Evolutionary conservation across 192 early-diverging fungal species (phyloP), one percentile per base, ranked within the genome.

Genomic region (Entomortierella chlamydospora): DNA sequence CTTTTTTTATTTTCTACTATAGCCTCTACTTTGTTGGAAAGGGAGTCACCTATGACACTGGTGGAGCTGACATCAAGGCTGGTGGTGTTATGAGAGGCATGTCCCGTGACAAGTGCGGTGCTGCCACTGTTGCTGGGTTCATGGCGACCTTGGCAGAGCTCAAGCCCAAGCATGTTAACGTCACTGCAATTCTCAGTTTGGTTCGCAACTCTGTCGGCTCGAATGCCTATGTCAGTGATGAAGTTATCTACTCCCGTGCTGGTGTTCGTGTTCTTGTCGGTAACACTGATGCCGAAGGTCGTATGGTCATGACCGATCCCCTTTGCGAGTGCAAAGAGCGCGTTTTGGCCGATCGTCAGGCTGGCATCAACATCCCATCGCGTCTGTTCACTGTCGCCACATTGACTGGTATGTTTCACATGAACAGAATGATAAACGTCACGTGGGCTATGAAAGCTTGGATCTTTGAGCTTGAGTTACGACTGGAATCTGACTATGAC

Each of bases 71-170:
- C 74, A 88, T 96, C 68, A 96, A 96, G 83, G 83, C 87, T 55
- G 89, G 90, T 55, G 94, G 93, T 51, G 72, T 86, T 34, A 95
- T 95, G 94, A 86, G 95, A 33, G 92, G 86, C 45, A 96, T 96
- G 95, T 93, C 92, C 47, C 89, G 94, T 74, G 95, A 96, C 83
- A 96, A 96, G 83, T 91, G 94, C 47, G 95, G 95, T 66, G 95
- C 95, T 28, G 90, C 93, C 25, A 86, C 90, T 9, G 89, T 90
- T 34, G 94, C 94, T 30, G 95, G 95, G 49, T 94, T 96, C 83
- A 83, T 93, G 67, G 88, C 91, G 69, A 92, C 93, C 0, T 84
- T 94, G 13, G 87, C 86, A 0, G 43, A 89, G 53, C 64, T 94
- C 42, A 83, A 86, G 60, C 93, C 93, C 51, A 81, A 83, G 54